phyloP scores from a whole-genome alignment of 2,329 filamentous ascomycete genomes.

The Trichoderma atrobrunneum region DNA sequence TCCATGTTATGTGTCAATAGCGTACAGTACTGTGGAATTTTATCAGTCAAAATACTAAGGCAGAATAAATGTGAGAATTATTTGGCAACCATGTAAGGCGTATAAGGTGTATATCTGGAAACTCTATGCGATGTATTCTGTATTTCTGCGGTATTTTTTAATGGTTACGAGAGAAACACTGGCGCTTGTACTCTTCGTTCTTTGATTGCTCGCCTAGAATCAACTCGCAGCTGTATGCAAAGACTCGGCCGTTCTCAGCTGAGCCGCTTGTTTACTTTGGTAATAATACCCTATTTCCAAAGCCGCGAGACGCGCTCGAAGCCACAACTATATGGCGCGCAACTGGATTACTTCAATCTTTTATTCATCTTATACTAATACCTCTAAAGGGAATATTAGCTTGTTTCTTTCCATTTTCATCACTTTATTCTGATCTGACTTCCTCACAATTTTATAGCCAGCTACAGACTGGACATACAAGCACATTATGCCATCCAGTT shows the following conservation, averaged over 20 bases:
- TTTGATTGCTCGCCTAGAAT: background rate
- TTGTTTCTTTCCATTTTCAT: background rate
- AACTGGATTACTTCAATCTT: background rate
- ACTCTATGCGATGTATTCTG: background rate
- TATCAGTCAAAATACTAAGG: background rate
- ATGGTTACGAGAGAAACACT: background rate
- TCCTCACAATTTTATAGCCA: background rate
- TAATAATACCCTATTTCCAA: background rate
- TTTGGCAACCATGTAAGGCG: background rate
- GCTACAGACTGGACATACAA: background rate
- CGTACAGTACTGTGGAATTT: background rate
- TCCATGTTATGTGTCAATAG: background rate
- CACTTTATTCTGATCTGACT: background rate
- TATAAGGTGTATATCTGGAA: background rate
- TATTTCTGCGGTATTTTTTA: background rate
- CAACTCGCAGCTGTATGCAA: background rate
- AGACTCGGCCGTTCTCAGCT: background rate
- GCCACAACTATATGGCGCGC: background rate
- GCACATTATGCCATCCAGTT: background rate
- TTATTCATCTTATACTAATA: background rate
- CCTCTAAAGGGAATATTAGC: background rate
- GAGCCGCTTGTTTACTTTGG: background rate
- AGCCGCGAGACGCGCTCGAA: background rate
- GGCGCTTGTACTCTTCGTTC: background rate
- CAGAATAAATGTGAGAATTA: background rate